Base-by-base conservation (phyloP, 139 green algal genomes). In the Chlamydomonas applanata region DNA sequence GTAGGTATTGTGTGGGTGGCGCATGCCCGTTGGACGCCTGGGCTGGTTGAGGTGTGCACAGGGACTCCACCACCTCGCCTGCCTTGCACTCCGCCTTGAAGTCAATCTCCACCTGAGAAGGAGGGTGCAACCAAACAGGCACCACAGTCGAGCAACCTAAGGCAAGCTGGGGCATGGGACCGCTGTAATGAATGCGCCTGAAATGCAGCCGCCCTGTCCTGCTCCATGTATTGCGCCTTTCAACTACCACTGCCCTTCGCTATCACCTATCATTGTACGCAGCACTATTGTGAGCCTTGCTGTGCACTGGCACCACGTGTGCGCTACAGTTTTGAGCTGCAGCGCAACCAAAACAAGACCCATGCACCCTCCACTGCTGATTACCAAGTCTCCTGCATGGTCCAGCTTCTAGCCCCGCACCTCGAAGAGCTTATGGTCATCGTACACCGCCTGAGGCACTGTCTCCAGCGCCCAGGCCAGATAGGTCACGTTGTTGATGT, bases 401-500 rank as follows among this genome's bases (percentile, higher is more conserved):
- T n/a, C n/a, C n/a, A n/a, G 40, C 7, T 49, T 7, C 40, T 11
- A 19, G 61, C 16, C 4, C 27, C 80, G 0, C 57, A 93, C 91
- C 88, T 95, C 83, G 33, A 79, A 77, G 19, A 97, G 74, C 27
- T 82, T 67, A 62, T 86, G 83, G n/a, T 76, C 70, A n/a, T 82
- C 34, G 60, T 89, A 90, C 11, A 97, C 75, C 20, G 92, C 82
- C 3, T 82, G 45, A 0, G 93, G 92, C 14, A 97, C 82, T 1
- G 85, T 86, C 82, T 99, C 95, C 69, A 99, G 76, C 3, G 88
- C 85, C 95, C 95, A 98, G 0, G 79, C 86, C 40, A 98, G 79
- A 83, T 98, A 99, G 0, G 91, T 91, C 0, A 97, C 94, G 75
- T 99, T 99, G 89, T 99, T 99, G 53, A 99, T 93, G 87, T 99